A percentile compares a stretch with the other conserved stretches of the same genome.
These are phyloP conservation scores for Citropsis articulata DNA, from an alignment of 345 rosid genomes.

Conservation along the genomic window DNA sequence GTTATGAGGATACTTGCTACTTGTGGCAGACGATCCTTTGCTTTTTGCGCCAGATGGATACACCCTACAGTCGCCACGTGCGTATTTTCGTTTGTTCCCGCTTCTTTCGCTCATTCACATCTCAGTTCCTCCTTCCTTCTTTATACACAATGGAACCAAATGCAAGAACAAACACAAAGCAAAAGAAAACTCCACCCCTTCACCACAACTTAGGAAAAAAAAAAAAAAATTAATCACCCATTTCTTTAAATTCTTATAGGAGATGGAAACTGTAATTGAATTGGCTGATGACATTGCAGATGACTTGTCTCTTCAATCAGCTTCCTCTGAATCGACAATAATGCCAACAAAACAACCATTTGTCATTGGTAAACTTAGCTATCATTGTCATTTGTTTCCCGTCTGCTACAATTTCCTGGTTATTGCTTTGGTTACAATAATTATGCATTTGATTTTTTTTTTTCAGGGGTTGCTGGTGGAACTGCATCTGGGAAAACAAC, in stretches of 20 bases:
- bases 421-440: not conserved
- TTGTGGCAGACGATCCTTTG: not conserved
- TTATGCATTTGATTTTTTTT: not conserved
- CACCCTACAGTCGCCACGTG: not conserved
- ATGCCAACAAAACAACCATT: conserved; percentile 65
- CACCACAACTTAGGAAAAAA: not conserved
- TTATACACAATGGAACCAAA: not conserved
- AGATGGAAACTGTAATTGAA: conserved; percentile 30
- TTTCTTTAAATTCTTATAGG: not conserved
- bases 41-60: not conserved
- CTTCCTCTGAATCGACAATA: conserved; percentile 21
- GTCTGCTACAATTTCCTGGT: not conserved
- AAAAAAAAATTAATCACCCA: not conserved
- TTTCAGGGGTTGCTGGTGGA: conserved; percentile 83
- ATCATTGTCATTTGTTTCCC: not conserved
- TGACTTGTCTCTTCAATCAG: conserved; percentile 29
- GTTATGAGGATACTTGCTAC: not conserved
- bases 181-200: not conserved
- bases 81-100: conserved; percentile 7
- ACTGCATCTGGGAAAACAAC: conserved; percentile 96
- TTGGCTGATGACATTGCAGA: conserved; percentile 28
- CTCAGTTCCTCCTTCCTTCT: not conserved
- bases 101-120: conserved; percentile 18
- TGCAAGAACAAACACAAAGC: not conserved
- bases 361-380: conserved; percentile 46